phyloP scores from a whole-genome alignment of 1,284 basidiomycete genomes.

The Porodaedalea pini region DNA sequence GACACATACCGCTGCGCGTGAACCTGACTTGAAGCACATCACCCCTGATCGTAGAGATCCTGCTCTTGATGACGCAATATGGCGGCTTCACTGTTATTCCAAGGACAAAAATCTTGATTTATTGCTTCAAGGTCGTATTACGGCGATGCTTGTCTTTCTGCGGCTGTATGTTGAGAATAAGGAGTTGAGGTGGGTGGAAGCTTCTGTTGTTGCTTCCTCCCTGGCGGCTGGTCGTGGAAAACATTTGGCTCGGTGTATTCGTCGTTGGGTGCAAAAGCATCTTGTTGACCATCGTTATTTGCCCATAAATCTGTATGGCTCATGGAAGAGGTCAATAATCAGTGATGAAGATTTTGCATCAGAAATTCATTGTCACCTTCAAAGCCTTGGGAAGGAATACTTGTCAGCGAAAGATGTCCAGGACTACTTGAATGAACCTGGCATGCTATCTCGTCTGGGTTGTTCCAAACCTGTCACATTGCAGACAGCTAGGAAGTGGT shows the following conservation, averaged over 20 bases:
- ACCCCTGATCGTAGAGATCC: too few species aligned
- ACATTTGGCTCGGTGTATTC: conserved; percentile 5
- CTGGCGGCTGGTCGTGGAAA: neutral
- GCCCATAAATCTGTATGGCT: neutral
- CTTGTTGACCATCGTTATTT: neutral
- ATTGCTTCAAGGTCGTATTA: neutral
- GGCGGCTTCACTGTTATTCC: too few species aligned
- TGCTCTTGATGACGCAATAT: too few species aligned
- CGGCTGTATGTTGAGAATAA: neutral
- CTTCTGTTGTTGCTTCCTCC: conserved; percentile 4
- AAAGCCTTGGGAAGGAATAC: conserved; percentile 9
- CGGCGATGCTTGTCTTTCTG: neutral
- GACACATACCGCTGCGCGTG: too few species aligned
- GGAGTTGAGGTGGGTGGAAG: neutral
- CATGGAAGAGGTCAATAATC: conserved; percentile 12
- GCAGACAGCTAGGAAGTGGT: conserved; percentile 29
- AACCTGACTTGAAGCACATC: too few species aligned
- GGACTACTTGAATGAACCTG: neutral
- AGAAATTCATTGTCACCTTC: conserved; percentile 20
- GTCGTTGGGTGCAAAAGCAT: neutral
- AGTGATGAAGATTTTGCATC: conserved; percentile 26
- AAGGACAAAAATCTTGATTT: neutral
- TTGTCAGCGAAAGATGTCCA: neutral
- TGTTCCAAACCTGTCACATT: conserved; percentile 21
- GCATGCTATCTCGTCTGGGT: neutral